Evolutionary conservation across 345 rosid genomes (phyloP).

Genomic region (Camelina sativa): DNA sequence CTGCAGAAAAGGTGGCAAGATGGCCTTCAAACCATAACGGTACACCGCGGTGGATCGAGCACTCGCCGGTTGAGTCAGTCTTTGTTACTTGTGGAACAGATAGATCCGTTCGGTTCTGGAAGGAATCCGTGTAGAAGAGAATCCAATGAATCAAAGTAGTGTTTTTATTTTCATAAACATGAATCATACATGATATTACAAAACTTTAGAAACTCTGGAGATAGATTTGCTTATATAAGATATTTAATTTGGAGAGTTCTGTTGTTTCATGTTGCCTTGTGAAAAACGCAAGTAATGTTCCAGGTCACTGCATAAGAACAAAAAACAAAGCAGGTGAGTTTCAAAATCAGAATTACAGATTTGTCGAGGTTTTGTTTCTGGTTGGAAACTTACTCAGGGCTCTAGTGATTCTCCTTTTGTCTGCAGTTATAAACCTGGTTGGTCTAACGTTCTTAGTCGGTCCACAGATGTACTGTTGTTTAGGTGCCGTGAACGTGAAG

Average conservation of each 20-base stretch:
- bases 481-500: constrained; percentile 61
- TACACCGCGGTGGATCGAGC: constrained; percentile 83
- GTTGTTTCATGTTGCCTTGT: constrained; percentile 31
- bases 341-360: background rate
- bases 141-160: constrained; percentile 19
- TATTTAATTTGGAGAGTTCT: background rate
- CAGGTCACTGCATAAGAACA: constrained; percentile 75
- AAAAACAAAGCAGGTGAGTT: constrained; percentile 25
- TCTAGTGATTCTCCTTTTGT: constrained; percentile 62
- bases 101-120: constrained; percentile 42
- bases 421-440: constrained; percentile 55
- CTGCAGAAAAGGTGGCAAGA: constrained; percentile 71
- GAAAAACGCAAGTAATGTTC: constrained; percentile 67
- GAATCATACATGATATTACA: constrained; percentile 1
- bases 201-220: background rate
- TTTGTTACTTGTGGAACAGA: constrained; percentile 46
- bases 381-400: constrained; percentile 71
- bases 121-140: constrained; percentile 34
- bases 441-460: constrained; percentile 66
- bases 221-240: constrained; percentile 18
- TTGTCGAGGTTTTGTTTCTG: background rate
- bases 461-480: constrained; percentile 77
- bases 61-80: constrained; percentile 64
- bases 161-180: constrained; percentile 2
- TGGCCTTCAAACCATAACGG: constrained; percentile 79